phyloP scores from a whole-genome alignment of 2,329 filamentous ascomycete genomes.

The Cladorrhinum sp. region DNA sequence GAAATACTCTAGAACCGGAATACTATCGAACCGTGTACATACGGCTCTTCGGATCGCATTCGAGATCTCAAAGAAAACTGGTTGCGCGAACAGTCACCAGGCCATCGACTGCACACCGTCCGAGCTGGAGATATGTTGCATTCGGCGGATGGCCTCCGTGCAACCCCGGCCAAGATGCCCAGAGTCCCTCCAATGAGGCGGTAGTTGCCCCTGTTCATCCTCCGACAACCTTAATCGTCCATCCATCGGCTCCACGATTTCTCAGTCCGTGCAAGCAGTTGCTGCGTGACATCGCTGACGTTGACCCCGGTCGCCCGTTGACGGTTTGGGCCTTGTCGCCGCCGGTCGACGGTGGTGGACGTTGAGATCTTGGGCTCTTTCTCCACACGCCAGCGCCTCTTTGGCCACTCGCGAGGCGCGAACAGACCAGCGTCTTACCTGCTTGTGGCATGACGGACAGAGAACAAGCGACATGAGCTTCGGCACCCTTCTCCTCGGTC shows the following conservation, averaged over 20 bases:
- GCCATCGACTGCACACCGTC: conserved; percentile 3
- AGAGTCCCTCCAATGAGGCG: conserved; percentile 25
- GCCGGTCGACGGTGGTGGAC: conserved; percentile 8
- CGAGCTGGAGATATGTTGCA: conserved; percentile 17
- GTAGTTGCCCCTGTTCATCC: conserved; percentile 21
- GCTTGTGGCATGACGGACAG: neutral
- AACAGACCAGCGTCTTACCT: neutral
- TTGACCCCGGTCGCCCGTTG: conserved; percentile 13
- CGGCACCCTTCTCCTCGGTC: conserved; percentile 5
- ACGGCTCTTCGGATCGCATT: conserved; percentile 10
- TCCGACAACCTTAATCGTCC: conserved; percentile 24
- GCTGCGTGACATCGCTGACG: conserved; percentile 25
- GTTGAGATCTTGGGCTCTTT: neutral
- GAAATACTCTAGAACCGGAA: neutral
- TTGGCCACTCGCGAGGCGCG: neutral
- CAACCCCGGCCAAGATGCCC: conserved; percentile 9
- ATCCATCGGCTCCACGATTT: conserved; percentile 24
- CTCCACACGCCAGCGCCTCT: conserved; percentile 11
- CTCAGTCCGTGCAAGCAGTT: conserved; percentile 9
- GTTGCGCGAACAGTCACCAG: conserved; percentile 7
- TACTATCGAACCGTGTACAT: neutral
- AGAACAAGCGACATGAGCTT: conserved; percentile 15
- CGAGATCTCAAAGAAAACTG: neutral
- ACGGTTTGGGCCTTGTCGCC: conserved; percentile 22
- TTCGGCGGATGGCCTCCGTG: conserved; percentile 28